Evolutionary conservation across 768 basidiomycete species (phyloP).

Genomic region (Trametes punicea): DNA sequence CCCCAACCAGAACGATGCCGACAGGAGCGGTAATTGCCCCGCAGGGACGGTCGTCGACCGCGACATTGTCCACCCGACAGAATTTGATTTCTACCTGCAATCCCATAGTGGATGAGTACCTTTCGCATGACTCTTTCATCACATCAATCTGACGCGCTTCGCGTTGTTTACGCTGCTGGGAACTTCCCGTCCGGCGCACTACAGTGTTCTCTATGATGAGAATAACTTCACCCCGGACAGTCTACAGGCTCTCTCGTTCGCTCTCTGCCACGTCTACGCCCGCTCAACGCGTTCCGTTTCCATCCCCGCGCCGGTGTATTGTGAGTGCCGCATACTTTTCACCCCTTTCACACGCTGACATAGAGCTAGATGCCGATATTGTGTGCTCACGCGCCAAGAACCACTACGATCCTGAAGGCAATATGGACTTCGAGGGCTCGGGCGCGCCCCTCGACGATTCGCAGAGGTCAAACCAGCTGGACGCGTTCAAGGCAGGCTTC

Average conservation of each 20-base stretch:
- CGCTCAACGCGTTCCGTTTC: constrained; percentile 79
- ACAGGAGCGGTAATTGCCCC: constrained; percentile 68
- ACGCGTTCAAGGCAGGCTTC: constrained; percentile 47
- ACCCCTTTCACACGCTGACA: not conserved
- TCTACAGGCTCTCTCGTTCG: constrained; percentile 68
- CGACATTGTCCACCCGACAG: constrained; percentile 64
- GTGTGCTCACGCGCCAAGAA: constrained; percentile 77
- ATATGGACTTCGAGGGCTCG: constrained; percentile 57
- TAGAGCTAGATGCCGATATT: constrained; percentile 63
- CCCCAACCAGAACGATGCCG: constrained; percentile 47
- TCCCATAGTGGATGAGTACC: constrained; percentile 60
- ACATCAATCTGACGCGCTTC: constrained; percentile 11
- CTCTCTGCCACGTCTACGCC: constrained; percentile 78
- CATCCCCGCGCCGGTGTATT: constrained; percentile 80
- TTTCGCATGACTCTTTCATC: not conserved
- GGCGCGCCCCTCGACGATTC: constrained; percentile 39
- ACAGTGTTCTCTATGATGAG: constrained; percentile 48
- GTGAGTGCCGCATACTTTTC: constrained; percentile 37
- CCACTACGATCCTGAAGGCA: constrained; percentile 65
- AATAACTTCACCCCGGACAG: constrained; percentile 67
- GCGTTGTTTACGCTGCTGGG: constrained; percentile 47
- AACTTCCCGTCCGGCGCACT: constrained; percentile 67
- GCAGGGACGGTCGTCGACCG: constrained; percentile 79
- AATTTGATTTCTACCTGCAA: constrained; percentile 77
- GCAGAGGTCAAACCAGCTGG: constrained; percentile 40